These are phyloP conservation scores for Yamadazyma siamensis DNA, from an alignment of 1,139 yeast genomes.

Conservation along the genomic window DNA sequence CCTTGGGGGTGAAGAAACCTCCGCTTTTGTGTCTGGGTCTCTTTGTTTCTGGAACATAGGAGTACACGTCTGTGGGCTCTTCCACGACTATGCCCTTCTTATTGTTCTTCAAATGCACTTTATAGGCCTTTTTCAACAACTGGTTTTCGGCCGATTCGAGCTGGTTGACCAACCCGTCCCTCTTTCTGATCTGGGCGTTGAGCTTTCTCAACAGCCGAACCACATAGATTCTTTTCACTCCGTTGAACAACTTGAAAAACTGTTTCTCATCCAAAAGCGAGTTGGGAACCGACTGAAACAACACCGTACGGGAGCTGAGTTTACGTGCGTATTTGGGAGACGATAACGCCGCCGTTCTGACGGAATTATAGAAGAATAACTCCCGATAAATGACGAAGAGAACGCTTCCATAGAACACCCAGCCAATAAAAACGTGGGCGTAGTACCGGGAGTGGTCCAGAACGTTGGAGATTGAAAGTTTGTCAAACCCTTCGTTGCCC, in stretches of 20 bases:
- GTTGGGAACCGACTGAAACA: conserved; percentile 79
- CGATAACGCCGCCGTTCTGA: conserved; percentile 77
- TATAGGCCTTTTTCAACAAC: conserved; percentile 58
- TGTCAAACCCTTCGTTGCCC: conserved; percentile 61
- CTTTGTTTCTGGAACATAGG: conserved; percentile 74
- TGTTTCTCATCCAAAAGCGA: conserved; percentile 61
- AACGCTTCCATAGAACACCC: conserved; percentile 72
- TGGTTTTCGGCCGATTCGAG: conserved; percentile 70
- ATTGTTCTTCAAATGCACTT: conserved; percentile 59
- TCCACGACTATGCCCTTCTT: conserved; percentile 51
- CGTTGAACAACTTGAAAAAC: conserved; percentile 57
- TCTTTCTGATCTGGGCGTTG: conserved; percentile 52
- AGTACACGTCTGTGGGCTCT: conserved; percentile 49
- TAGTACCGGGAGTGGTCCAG: conserved; percentile 58
- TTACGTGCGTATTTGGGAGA: conserved; percentile 75
- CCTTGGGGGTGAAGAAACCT: conserved; percentile 53
- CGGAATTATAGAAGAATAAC: conserved; percentile 70
- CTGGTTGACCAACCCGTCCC: conserved; percentile 58
- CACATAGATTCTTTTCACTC: conserved; percentile 73
- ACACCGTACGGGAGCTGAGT: conserved; percentile 72
- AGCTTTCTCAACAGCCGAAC: conserved; percentile 66
- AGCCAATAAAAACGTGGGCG: conserved; percentile 82
- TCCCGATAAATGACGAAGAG: conserved; percentile 78
- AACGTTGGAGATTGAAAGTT: conserved; percentile 74
- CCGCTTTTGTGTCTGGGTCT: conserved; percentile 67